Percentiles rank a stretch among this genome's conserved stretches.
Evolutionary conservation across 75 land plant species (phyloP).

Genomic region (Picea sitchensis): DNA sequence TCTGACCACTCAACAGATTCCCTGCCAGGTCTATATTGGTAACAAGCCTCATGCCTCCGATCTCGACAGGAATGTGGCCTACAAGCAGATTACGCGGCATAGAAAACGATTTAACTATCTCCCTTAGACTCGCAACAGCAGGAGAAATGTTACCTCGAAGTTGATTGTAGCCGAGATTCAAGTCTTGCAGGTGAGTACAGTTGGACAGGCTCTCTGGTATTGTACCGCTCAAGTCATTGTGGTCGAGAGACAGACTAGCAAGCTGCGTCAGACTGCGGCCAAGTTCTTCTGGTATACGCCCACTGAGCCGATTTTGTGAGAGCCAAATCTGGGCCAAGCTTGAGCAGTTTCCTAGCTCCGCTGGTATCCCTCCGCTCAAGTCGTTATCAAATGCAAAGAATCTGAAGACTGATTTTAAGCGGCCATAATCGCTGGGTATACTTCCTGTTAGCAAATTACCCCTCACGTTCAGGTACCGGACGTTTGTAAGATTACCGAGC

Average conservation of each 20-base stretch:
- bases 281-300: constrained; percentile 43
- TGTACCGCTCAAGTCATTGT: constrained; percentile 32
- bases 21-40: constrained; percentile 40
- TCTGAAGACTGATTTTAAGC: constrained; percentile 22
- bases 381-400: constrained; percentile 36
- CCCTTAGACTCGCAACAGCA: constrained; percentile 20
- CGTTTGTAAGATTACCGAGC: constrained; percentile 31
- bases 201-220: constrained; percentile 39
- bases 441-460: constrained; percentile 40
- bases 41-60: constrained; percentile 44
- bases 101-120: constrained; percentile 35
- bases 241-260: constrained; percentile 33
- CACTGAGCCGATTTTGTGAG: constrained; percentile 40
- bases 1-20: constrained; percentile 44
- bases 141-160: constrained; percentile 41
- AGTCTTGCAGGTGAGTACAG: constrained; percentile 27
- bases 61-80: constrained; percentile 37
- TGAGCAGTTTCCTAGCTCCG: constrained; percentile 50
- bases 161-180: constrained; percentile 45
- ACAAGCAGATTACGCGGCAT: constrained; percentile 40
- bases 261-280: constrained; percentile 27
- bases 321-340: constrained; percentile 28
- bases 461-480: constrained; percentile 36
- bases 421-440: constrained; percentile 49
- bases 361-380: constrained; percentile 61